phyloP scores from a whole-genome alignment of 2,329 filamentous ascomycete genomes.

The Calonectria naviculata region DNA sequence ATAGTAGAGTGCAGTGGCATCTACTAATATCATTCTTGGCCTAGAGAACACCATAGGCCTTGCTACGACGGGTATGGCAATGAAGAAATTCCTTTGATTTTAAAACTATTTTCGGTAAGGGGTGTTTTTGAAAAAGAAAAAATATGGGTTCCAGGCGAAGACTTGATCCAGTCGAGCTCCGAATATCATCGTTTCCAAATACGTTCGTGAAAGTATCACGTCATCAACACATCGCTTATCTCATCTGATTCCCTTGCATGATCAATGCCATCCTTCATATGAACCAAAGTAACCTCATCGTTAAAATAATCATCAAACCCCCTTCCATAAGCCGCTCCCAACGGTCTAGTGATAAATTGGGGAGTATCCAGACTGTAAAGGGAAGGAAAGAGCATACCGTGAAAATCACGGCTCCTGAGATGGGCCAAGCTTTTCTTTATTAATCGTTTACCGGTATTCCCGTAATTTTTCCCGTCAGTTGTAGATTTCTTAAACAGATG shows the following conservation, averaged over 20 bases:
- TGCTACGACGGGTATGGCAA: no score
- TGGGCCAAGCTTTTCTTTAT: not conserved
- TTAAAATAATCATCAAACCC: not conserved
- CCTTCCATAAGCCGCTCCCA: not conserved
- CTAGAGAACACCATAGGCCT: no score
- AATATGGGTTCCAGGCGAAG: no score
- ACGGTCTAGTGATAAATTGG: not conserved
- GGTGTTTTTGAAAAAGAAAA: no score
- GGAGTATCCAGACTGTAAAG: not conserved
- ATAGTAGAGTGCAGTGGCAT: no score
- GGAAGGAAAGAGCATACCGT: not conserved
- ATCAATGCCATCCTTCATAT: not conserved
- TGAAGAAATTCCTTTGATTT: no score
- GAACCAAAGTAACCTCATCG: not conserved
- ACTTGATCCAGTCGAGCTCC: no score
- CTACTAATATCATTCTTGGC: no score
- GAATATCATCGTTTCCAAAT: no score
- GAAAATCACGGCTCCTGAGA: not conserved
- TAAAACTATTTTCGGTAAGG: no score
- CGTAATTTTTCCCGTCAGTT: not conserved
- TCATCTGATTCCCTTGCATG: not conserved
- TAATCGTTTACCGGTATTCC: not conserved
- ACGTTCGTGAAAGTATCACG: no score
- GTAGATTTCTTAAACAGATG: not conserved
- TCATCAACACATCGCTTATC: not conserved